Percentiles rank a stretch among this genome's conserved stretches.
phyloP scores from a whole-genome alignment of 352 stramenopile species.

The Phytophthora multivora region DNA sequence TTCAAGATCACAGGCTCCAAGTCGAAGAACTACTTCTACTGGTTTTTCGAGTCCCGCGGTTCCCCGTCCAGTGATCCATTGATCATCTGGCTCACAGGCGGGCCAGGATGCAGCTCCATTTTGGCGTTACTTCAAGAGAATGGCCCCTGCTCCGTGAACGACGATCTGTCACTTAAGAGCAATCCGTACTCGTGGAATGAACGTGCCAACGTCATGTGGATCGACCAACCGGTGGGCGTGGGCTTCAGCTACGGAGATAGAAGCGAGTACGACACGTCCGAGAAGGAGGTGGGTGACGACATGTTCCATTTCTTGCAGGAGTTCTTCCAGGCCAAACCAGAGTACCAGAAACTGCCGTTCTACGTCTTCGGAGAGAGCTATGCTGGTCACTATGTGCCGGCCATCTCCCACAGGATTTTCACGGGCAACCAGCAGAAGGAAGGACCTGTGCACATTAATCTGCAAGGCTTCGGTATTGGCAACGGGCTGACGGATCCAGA shows the following conservation, averaged over 20 bases:
- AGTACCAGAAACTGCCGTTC: conserved; percentile 92
- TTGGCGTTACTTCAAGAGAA: conserved; percentile 96
- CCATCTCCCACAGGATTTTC: conserved; percentile 80
- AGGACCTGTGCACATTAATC: conserved; percentile 78
- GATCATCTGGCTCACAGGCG: conserved; percentile 98
- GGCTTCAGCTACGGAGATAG: conserved; percentile 94
- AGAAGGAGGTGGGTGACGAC: conserved; percentile 94
- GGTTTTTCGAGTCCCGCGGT: conserved; percentile 94
- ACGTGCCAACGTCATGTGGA: conserved; percentile 95
- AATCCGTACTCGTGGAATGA: conserved; percentile 95
- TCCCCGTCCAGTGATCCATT: conserved; percentile 89
- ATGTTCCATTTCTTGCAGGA: conserved; percentile 96
- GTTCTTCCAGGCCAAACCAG: conserved; percentile 90
- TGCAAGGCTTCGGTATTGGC: conserved; percentile 94
- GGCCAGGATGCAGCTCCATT: conserved; percentile 93
- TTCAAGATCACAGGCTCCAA: conserved; percentile 83
- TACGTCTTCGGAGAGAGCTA: conserved; percentile 95
- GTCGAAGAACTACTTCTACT: conserved; percentile 97
- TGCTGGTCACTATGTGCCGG: conserved; percentile 94
- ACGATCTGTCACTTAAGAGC: conserved; percentile 84
- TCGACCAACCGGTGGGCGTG: conserved; percentile 95
- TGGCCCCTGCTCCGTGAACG: conserved; percentile 94
- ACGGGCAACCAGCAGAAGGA: conserved; percentile 67
- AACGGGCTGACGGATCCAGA: conserved; percentile 96
- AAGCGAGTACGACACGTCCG: conserved; percentile 88